These are phyloP conservation scores for Clohesyomyces aquaticus DNA, from an alignment of 495 filamentous ascomycete species.

Conservation along the genomic window DNA sequence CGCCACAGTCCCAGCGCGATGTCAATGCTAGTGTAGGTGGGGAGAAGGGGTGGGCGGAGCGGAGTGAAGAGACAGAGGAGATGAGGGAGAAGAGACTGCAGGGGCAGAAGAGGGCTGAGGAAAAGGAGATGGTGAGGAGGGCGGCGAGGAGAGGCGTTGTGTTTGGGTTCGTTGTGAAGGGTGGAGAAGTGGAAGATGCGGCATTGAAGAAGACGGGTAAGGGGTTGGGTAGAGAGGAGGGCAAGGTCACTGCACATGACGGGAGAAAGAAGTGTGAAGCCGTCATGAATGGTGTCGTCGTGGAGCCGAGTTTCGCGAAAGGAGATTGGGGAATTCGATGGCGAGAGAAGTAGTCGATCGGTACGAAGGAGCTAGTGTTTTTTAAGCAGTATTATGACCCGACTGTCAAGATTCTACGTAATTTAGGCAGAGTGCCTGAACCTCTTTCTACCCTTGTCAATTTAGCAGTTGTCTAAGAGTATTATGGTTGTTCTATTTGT, in stretches of 20 bases:
- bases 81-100: constrained; percentile 44
- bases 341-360: constrained; percentile 47
- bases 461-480: too few relatives aligned
- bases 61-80: constrained; percentile 47
- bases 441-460: too few relatives aligned
- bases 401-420: too few relatives aligned
- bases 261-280: constrained; percentile 45
- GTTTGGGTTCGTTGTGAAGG: constrained; percentile 52
- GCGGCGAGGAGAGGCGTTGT: constrained; percentile 53
- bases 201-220: too few relatives aligned
- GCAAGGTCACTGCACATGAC: too few relatives aligned
- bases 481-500: too few relatives aligned
- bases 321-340: constrained; percentile 55
- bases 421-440: too few relatives aligned
- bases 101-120: constrained; percentile 42
- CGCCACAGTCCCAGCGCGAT: constrained; percentile 47
- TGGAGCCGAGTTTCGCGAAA: constrained; percentile 51
- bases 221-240: too few relatives aligned
- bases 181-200: too few relatives aligned
- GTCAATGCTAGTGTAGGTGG: constrained; percentile 53
- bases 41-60: constrained; percentile 51
- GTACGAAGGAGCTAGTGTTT: too few relatives aligned
- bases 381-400: too few relatives aligned
- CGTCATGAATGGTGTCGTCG: constrained; percentile 50
- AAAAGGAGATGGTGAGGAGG: constrained; percentile 51